phyloP scores from a whole-genome alignment of 148 eudicot genomes.

The Silene conica region DNA sequence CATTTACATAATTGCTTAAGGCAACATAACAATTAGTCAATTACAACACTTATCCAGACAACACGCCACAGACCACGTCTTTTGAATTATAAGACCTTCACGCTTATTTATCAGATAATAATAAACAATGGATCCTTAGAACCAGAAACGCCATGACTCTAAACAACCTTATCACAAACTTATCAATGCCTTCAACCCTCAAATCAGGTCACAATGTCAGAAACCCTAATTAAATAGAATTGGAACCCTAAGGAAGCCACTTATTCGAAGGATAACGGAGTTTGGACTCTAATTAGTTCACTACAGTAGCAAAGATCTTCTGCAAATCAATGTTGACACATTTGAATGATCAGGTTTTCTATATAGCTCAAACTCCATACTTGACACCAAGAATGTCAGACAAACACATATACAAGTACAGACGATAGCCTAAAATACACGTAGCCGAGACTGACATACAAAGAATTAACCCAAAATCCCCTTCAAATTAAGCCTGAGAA shows the following conservation, averaged over 20 bases:
- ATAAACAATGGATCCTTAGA: too few relatives aligned
- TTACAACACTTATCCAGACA: not conserved
- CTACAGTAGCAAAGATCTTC: not conserved
- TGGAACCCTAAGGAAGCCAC: not conserved
- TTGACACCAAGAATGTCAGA: not conserved
- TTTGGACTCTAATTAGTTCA: not conserved
- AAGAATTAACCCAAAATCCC: not conserved
- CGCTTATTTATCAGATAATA: not conserved
- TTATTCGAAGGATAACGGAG: not conserved
- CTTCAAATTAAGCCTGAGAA: not conserved
- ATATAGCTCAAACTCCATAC: not conserved
- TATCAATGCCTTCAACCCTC: not conserved
- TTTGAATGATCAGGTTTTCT: not conserved
- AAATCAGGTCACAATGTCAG: too few relatives aligned
- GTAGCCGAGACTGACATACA: not conserved
- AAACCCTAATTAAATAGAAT: too few relatives aligned
- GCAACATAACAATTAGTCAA: too few relatives aligned
- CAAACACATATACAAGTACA: not conserved
- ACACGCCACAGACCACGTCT: not conserved
- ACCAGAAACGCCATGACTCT: not conserved
- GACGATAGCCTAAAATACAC: not conserved
- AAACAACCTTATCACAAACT: constrained; percentile 8
- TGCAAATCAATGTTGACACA: not conserved
- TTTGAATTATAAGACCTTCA: not conserved
- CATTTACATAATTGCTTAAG: too few relatives aligned